phyloP scores from a whole-genome alignment of 2,329 filamentous ascomycete genomes.

The Paracoccidioides lutzii region DNA sequence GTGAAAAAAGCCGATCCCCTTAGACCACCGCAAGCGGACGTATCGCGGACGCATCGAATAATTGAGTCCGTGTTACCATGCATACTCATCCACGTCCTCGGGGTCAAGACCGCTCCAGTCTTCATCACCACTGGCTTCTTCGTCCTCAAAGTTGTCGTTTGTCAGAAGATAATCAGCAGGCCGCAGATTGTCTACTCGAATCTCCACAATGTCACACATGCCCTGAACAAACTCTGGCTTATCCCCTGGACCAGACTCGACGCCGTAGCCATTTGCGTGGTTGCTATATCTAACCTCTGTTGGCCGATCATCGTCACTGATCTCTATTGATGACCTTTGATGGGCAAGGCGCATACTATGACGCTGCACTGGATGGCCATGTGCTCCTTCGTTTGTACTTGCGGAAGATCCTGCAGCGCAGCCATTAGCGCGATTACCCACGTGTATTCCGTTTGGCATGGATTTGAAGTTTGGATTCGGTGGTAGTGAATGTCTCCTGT shows the following conservation, averaged over 20 bases:
- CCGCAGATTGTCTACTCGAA: slow-evolving; percentile 50
- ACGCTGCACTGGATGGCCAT: slow-evolving; percentile 15
- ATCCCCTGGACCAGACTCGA: neutral
- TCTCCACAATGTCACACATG: slow-evolving; percentile 45
- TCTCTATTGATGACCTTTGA: slow-evolving; percentile 12
- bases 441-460: neutral
- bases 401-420: neutral
- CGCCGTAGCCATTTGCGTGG: slow-evolving; percentile 7
- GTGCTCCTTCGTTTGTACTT: neutral
- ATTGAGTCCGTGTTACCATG: slow-evolving; percentile 14
- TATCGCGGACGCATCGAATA: neutral
- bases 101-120: slow-evolving; percentile 46
- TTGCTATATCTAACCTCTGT: slow-evolving; percentile 5
- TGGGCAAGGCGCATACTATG: slow-evolving; percentile 28
- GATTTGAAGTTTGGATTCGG: neutral
- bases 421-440: neutral
- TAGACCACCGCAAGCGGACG: neutral
- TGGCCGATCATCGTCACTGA: neutral
- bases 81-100: slow-evolving; percentile 18
- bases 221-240: slow-evolving; percentile 35
- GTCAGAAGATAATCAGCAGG: slow-evolving; percentile 46
- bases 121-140: slow-evolving; percentile 47
- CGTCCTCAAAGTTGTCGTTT: slow-evolving; percentile 49
- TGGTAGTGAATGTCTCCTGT: slow-evolving; percentile 24
- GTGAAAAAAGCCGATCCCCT: neutral